These are phyloP conservation scores for Fraxinus dipetala DNA, from an alignment of 305 asterid genomes.

Conservation along the genomic window DNA sequence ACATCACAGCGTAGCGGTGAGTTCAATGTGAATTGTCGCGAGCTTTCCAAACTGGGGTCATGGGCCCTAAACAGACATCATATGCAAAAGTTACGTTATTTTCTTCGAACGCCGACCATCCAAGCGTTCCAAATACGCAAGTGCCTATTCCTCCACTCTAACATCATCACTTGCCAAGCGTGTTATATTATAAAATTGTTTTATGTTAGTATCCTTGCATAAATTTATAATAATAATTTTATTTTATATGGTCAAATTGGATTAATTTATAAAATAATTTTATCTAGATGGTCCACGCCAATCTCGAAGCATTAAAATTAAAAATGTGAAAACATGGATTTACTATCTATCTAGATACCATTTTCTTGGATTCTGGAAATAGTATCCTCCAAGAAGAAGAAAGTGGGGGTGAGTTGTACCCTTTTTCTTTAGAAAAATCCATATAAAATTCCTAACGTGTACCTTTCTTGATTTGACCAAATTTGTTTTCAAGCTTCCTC, in stretches of 20 bases:
- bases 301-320: not conserved
- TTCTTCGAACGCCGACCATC: too few species aligned
- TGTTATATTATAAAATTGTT: too few species aligned
- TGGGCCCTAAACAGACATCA: too few species aligned
- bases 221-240: too few species aligned
- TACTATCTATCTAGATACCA: not conserved
- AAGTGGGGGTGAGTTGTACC: not conserved
- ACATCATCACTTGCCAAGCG: too few species aligned
- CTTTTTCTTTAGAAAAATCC: not conserved
- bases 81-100: too few species aligned
- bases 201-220: not conserved
- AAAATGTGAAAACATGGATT: not conserved
- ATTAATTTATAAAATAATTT: not conserved
- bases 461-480: constrained; percentile 1
- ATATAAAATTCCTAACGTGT: not conserved
- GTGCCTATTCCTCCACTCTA: too few species aligned
- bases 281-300: not conserved
- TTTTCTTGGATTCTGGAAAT: constrained; percentile 5
- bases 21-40: too few species aligned
- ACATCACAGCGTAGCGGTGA: too few species aligned
- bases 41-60: too few species aligned
- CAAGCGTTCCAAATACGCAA: too few species aligned
- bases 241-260: not conserved
- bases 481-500: not conserved
- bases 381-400: not conserved